Evolutionary conservation across 2,329 filamentous ascomycete species (phyloP).

Genomic region (Fusarium brachygibbosum): DNA sequence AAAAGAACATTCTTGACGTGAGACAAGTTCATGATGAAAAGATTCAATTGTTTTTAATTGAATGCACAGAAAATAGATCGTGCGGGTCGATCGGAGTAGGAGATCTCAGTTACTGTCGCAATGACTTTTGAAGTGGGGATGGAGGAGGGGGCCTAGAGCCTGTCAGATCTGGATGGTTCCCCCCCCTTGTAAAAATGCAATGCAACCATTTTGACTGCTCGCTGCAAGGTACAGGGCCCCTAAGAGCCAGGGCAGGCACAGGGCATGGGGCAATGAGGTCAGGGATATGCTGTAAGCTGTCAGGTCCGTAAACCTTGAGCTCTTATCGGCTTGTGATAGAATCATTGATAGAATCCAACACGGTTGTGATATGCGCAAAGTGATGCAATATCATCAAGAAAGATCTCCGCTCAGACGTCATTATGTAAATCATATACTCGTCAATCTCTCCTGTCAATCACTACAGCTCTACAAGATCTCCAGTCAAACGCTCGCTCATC

Average conservation of each 20-base stretch:
- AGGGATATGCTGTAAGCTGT: neutral
- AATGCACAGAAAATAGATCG: too few species aligned
- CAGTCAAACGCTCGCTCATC: conserved; percentile 29
- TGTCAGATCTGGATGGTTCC: conserved; percentile 30
- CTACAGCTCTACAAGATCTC: neutral
- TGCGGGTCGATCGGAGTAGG: conserved; percentile 23
- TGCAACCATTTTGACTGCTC: conserved; percentile 32
- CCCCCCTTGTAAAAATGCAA: conserved; percentile 28
- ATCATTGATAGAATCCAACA: conserved; percentile 4
- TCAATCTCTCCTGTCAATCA: neutral
- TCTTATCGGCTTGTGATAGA: conserved; percentile 1
- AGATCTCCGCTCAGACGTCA: conserved; percentile 29
- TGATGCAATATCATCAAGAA: conserved; percentile 10
- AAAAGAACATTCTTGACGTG: conserved; percentile 35
- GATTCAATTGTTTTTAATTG: conserved; percentile 22
- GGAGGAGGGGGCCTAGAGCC: conserved; percentile 1
- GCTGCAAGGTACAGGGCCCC: conserved; percentile 36
- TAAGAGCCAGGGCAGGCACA: conserved; percentile 7
- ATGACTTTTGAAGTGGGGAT: neutral
- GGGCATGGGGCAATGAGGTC: conserved; percentile 1
- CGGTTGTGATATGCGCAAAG: conserved; percentile 15
- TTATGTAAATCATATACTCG: conserved; percentile 15
- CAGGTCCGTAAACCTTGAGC: neutral
- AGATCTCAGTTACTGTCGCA: conserved; percentile 1
- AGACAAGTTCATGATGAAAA: conserved; percentile 24